Conservation (phyloP, 2,329 filamentous ascomycete species). For the Stagonosporopsis vannaccii region DNA sequence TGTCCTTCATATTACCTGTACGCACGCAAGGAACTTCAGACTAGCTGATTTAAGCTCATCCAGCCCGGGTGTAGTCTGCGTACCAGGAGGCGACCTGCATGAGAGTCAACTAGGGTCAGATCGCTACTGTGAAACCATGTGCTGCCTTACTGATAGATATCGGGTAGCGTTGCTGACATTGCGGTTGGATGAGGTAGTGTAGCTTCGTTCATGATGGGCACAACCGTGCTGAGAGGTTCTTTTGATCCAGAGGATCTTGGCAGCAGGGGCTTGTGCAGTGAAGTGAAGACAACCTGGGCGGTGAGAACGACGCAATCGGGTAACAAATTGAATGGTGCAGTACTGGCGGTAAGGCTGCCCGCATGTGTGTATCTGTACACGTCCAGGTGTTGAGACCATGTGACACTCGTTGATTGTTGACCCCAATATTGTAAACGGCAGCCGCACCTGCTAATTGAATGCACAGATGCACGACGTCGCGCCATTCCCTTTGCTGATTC, state of each 20-base stretch:
- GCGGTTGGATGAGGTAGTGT: background rate
- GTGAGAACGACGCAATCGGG: background rate
- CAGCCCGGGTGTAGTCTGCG: conserved; percentile 3
- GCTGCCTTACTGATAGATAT: conserved; percentile 1
- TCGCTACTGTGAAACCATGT: background rate
- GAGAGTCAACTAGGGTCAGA: background rate
- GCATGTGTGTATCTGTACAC: background rate
- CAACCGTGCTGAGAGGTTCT: background rate
- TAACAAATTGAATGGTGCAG: background rate
- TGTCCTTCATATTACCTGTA: conserved; percentile 23
- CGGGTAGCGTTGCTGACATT: background rate
- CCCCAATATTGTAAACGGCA: conserved; percentile 1
- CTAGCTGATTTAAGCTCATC: conserved; percentile 12
- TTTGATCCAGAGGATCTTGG: background rate
- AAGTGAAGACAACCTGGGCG: conserved; percentile 13
- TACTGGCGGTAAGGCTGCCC: conserved; percentile 7
- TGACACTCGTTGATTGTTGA: conserved; percentile 12
- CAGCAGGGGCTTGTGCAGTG: conserved; percentile 2
- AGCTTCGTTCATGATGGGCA: background rate
- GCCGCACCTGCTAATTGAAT: background rate
- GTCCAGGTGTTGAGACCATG: conserved; percentile 5
- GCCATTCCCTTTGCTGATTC: background rate
- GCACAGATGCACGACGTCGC: conserved; percentile 1
- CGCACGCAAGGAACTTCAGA: conserved; percentile 27
- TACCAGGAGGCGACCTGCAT: conserved; percentile 7